phyloP scores from a whole-genome alignment of 2,329 filamentous ascomycete genomes.

The Curvularia sp. region DNA sequence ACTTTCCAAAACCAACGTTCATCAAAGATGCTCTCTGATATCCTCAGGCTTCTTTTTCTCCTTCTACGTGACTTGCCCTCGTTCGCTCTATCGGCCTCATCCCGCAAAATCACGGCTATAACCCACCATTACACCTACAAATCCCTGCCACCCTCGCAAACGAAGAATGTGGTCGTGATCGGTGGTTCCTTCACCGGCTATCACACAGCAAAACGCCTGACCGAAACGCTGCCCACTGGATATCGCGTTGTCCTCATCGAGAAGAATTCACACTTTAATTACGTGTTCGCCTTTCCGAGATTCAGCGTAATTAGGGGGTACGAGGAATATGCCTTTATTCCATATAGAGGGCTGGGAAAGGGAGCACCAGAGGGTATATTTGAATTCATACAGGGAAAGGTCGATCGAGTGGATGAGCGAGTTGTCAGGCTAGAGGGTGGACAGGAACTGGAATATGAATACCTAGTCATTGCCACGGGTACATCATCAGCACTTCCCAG shows the following conservation, averaged over 20 bases:
- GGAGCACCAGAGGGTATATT: background rate
- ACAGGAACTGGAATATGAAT: slow-evolving; percentile 61
- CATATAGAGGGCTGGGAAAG: slow-evolving; percentile 55
- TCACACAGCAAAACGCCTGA: background rate
- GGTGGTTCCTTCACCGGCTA: slow-evolving; percentile 1
- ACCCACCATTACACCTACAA: background rate
- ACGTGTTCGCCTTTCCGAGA: slow-evolving; percentile 66
- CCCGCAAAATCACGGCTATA: background rate
- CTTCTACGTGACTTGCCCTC: background rate
- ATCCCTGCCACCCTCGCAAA: background rate
- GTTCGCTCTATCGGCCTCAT: background rate
- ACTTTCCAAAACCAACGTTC: background rate
- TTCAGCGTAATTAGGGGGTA: slow-evolving; percentile 60
- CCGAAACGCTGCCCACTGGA: slow-evolving; percentile 18
- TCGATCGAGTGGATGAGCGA: slow-evolving; percentile 45
- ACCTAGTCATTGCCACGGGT: slow-evolving; percentile 66
- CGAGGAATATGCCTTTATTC: slow-evolving; percentile 67
- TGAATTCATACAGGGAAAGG: background rate
- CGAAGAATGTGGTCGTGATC: background rate
- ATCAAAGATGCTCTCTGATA: background rate
- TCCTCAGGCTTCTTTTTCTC: background rate
- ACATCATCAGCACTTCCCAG: slow-evolving; percentile 58
- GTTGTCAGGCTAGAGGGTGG: slow-evolving; percentile 55
- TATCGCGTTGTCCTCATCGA: slow-evolving; percentile 66
- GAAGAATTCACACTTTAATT: slow-evolving; percentile 67